Percentiles rank a stretch among this genome's conserved stretches.
Evolutionary conservation across 257 asterid genomes (phyloP).

Genomic region (Coffea canephora): DNA sequence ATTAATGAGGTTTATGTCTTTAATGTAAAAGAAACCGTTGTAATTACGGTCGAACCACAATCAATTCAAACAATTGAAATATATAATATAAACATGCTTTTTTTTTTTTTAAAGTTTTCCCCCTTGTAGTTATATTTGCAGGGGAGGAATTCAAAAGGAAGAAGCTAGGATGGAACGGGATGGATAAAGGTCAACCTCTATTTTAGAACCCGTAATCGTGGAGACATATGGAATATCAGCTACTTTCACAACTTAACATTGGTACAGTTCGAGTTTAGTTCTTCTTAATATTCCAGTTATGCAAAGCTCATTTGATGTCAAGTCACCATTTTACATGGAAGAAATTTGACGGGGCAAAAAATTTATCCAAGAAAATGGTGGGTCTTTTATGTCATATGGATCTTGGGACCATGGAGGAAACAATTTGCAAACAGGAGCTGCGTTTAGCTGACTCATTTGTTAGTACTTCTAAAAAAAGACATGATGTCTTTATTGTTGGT

Average conservation of each 20-base stretch:
- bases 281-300: background rate
- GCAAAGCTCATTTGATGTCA: background rate
- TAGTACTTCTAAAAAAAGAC: constrained; percentile 36
- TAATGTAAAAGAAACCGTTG: no score
- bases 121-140: no score
- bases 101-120: no score
- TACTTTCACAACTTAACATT: background rate
- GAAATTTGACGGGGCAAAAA: constrained; percentile 26
- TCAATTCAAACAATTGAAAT: background rate
- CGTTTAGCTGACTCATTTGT: constrained; percentile 40
- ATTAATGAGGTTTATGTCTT: no score
- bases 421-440: constrained; percentile 26
- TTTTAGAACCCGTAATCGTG: background rate
- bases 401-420: constrained; percentile 43
- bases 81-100: no score
- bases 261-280: background rate
- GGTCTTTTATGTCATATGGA: constrained; percentile 28
- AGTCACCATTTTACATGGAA: constrained; percentile 13
- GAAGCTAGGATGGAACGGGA: no score
- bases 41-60: no score
- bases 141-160: no score
- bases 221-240: background rate
- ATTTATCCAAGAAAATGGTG: constrained; percentile 42
- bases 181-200: background rate
- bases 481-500: constrained; percentile 39